Evolutionary conservation across 139 green algal species (phyloP), one percentile per base, ranked within the genome.

Genomic region (Pycnococcus provasolii): DNA sequence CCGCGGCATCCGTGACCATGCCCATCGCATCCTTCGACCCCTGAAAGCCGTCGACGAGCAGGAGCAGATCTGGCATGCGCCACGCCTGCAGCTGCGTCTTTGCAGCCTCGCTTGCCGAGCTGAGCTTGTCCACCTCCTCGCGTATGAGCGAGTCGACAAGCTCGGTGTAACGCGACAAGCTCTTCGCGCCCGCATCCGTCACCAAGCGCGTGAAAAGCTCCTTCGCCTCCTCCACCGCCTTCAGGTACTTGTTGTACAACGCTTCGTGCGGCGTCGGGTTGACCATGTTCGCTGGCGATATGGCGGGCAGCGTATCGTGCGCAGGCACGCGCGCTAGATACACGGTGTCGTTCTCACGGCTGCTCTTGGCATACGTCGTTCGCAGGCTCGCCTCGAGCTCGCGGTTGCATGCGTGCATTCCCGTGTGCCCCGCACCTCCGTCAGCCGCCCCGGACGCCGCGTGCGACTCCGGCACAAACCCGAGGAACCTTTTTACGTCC

Each of bases 281-380:
- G 9, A 68, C 62, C 15, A 48, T n/a, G 6, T 60, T 68, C 40
- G 43, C 47, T 37, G 37, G 8, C 11, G 39, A 37, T 2, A 64
- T 4, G 5, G 37, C 37, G 37, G 39, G 58, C 39, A 64, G 51
- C 7, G 15, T 42, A 26, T 68, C 62, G 13, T 15, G 8, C 3
- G 43, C n/a, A 2, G 62, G 62, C 15, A 68, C 62, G 2, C 37
- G 15, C 39, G 13, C 37, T 50, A 68, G 58, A 37, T 68, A 68
- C 15, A 68, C 62, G 48, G 48, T 60, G 48, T 68, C 62, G 62
- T 68, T 68, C 37, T 68, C 62, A 51, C 47, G n/a, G 26, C 26
- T 26, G 26, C 26, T 26, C 26, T 26, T 26, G 26, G 26, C 26
- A 26, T 60, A 13, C 47, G 47, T 39, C 39, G 11, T 59, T n/a